Conservation (phyloP, 2,329 filamentous ascomycete species). For the Pestalotiopsis sp. region DNA sequence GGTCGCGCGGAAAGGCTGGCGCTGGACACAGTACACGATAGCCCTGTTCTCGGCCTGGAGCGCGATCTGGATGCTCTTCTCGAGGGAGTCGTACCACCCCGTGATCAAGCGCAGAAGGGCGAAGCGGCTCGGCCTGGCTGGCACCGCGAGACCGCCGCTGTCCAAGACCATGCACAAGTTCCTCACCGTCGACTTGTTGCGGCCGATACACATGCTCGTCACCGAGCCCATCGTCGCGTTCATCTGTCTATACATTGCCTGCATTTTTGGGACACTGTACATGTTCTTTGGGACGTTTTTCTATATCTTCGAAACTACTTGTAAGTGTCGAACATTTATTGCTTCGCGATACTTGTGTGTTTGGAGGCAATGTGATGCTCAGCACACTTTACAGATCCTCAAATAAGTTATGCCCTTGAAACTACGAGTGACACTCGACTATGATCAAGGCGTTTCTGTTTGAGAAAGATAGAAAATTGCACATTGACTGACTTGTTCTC, state of each 20-base stretch:
- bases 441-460: too few relatives aligned
- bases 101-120: slow-evolving; percentile 43
- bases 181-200: slow-evolving; percentile 44
- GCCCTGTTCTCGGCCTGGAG: slow-evolving; percentile 46
- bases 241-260: slow-evolving; percentile 50
- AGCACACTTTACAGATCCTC: too few relatives aligned
- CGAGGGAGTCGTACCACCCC: slow-evolving; percentile 61
- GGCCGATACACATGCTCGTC: slow-evolving; percentile 60
- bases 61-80: slow-evolving; percentile 38
- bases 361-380: too few relatives aligned
- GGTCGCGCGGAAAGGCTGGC: slow-evolving; percentile 47
- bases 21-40: slow-evolving; percentile 56
- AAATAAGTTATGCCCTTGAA: too few relatives aligned
- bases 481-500: background rate
- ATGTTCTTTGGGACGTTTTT: slow-evolving; percentile 55
- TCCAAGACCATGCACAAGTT: slow-evolving; percentile 33
- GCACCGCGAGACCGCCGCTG: slow-evolving; percentile 27
- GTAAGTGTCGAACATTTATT: background rate
- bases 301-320: slow-evolving; percentile 44
- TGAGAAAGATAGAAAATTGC: too few relatives aligned
- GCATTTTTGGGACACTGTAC: slow-evolving; percentile 55
- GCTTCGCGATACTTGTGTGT: too few relatives aligned
- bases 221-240: slow-evolving; percentile 66
- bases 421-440: too few relatives aligned
- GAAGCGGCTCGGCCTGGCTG: slow-evolving; percentile 35